Base-by-base conservation (phyloP, 2,329 filamentous ascomycete species). In the Fusarium avenaceum region DNA sequence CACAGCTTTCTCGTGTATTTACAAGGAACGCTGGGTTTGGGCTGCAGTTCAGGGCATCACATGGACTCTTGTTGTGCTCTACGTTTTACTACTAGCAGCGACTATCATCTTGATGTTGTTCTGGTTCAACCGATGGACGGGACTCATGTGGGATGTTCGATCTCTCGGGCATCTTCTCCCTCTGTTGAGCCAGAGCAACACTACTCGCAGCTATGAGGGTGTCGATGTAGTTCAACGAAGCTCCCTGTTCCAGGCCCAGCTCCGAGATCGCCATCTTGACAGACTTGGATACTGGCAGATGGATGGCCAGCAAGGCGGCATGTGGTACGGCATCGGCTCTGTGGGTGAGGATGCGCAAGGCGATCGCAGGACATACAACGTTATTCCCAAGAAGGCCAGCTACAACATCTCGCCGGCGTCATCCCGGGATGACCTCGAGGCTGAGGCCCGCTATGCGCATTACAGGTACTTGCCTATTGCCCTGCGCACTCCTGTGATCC, bases 201-300 rank as follows among this genome's bases (percentile, higher is more conserved):
- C 90, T 19, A 84, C 94, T 48, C 82, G 84, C 22, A 90, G 92
- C 72, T 97, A 94, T 77, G 84, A 86, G 14, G 87, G 88, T 5
- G 91, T 94, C 72, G 87, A 72, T n/a, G 70, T 88, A 0, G 84
- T 88, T 43, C 78, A 80, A 9, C 81, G 79, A 17, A 82, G 84
- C 47, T 74, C 79, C 32, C 83, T 88, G 33, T 87, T 91, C 72
- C 80, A 79, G 71, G 79, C 83, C 28, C 83, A 83, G 65, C 83
- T 87, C 43, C 81, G 79, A 49, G 86, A 83, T 73, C 87, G 84
- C 63, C 87, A 87, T 67, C 81, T 86, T 7, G 89, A 95, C 71
- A 86, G 91, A 44, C 85, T 97, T n/a, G 93, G 94, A 8, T 96
- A 96, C 78, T 97, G 94, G 93, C 87, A 87, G 60, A 88, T 89